A percentile compares a stretch with the other conserved stretches of the same genome.
phyloP scores from a whole-genome alignment of 2,329 filamentous ascomycete genomes.

The Colletotrichum sp. region DNA sequence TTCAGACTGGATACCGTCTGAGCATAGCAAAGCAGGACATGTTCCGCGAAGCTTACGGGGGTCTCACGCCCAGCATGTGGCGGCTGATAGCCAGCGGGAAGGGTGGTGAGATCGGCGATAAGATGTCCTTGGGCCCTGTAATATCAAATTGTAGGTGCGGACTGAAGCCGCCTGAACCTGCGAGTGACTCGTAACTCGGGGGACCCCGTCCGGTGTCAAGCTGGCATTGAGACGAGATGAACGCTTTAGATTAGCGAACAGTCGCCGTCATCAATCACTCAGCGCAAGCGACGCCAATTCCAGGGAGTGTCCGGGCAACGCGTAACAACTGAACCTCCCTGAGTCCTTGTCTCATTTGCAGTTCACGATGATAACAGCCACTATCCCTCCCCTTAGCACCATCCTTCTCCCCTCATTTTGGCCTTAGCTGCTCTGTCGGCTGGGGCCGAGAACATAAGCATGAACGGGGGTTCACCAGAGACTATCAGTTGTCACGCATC shows the following conservation, averaged over 20 bases:
- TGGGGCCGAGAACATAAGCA: neutral
- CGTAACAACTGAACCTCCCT: neutral
- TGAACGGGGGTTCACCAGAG: neutral
- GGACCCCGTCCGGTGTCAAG: neutral
- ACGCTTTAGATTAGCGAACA: neutral
- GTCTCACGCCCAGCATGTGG: neutral
- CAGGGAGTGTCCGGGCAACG: neutral
- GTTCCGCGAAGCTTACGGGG: neutral
- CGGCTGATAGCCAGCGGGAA: neutral
- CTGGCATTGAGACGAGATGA: neutral
- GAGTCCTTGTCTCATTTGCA: neutral
- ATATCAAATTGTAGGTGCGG: neutral
- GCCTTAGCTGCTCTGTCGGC: neutral
- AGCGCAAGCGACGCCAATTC: neutral
- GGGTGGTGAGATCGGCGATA: slow-evolving; percentile 5
- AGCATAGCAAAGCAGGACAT: neutral
- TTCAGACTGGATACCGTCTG: neutral
- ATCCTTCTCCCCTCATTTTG: neutral
- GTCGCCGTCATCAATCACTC: neutral
- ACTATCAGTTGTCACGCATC: neutral
- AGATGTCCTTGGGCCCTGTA: neutral
- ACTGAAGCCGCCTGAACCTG: neutral
- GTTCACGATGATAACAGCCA: neutral
- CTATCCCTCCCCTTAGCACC: neutral
- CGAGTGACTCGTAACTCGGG: neutral